Conservation (phyloP, 179 eudicot species). For the Nepenthes alata region DNA sequence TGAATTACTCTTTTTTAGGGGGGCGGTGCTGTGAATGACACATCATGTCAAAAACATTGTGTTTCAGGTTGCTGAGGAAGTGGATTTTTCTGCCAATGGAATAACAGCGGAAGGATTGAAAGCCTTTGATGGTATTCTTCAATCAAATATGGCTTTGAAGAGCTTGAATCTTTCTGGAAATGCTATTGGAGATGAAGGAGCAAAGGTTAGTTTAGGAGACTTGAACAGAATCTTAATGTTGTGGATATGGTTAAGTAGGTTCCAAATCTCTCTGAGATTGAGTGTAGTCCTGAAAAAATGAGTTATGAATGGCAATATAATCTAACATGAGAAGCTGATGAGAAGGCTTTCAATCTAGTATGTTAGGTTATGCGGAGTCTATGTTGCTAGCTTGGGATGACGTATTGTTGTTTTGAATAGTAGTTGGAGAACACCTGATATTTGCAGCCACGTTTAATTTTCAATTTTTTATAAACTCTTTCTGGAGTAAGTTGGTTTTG, state of each 20-base stretch:
- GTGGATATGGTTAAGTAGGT: too few relatives aligned
- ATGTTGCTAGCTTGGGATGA: too few relatives aligned
- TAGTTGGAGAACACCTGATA: too few relatives aligned
- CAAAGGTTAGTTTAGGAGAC: conserved; percentile 41
- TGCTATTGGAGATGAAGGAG: conserved; percentile 87
- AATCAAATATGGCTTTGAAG: conserved; percentile 64
- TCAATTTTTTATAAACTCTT: too few relatives aligned
- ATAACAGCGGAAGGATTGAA: conserved; percentile 76
- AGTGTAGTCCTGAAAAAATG: too few relatives aligned
- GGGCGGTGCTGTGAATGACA: neutral
- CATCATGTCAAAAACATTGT: neutral
- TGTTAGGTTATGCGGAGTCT: too few relatives aligned
- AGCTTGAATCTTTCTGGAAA: conserved; percentile 85
- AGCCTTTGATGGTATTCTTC: conserved; percentile 85
- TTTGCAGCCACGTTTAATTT: too few relatives aligned
- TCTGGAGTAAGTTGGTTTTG: too few relatives aligned
- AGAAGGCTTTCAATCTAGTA: too few relatives aligned
- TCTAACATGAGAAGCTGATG: neutral
- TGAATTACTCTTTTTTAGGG: neutral
- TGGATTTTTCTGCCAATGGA: conserved; percentile 82
- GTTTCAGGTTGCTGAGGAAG: conserved; percentile 75
- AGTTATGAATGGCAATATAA: neutral
- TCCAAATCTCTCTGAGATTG: too few relatives aligned
- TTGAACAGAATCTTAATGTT: neutral
- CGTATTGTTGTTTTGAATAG: too few relatives aligned